phyloP scores from a whole-genome alignment of 2,329 filamentous ascomycete species.

The Pyrenophora seminiperda region DNA sequence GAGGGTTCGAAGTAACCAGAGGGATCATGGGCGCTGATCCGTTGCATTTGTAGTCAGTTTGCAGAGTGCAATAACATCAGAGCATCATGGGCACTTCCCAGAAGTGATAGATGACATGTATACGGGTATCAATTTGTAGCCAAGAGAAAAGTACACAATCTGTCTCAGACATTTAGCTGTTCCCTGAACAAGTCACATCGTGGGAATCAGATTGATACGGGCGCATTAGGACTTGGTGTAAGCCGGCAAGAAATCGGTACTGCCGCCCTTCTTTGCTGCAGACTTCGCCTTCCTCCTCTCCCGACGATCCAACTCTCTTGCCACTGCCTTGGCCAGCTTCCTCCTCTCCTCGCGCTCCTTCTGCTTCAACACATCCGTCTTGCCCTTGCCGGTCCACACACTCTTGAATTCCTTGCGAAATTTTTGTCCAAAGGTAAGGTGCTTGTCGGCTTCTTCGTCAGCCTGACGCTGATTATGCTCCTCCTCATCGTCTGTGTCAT shows the following conservation, averaged over 20 bases:
- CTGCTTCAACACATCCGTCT: constrained; percentile 32
- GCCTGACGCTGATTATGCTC: constrained; percentile 37
- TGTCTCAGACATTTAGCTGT: not conserved
- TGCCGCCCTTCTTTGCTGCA: constrained; percentile 20
- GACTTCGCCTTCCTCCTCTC: constrained; percentile 33
- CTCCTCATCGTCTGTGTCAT: constrained; percentile 40
- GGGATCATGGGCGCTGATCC: too few relatives aligned
- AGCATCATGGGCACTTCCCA: too few relatives aligned
- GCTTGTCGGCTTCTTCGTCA: constrained; percentile 35
- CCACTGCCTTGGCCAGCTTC: constrained; percentile 41
- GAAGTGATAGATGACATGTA: too few relatives aligned
- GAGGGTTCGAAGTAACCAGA: too few relatives aligned
- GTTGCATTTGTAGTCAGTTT: too few relatives aligned
- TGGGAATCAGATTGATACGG: not conserved
- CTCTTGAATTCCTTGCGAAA: constrained; percentile 39
- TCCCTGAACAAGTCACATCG: not conserved
- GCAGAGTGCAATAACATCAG: too few relatives aligned
- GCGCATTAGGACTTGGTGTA: constrained; percentile 29
- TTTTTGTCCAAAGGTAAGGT: constrained; percentile 38
- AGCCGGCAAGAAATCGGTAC: constrained; percentile 27
- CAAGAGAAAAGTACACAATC: not conserved
- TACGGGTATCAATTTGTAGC: constrained; percentile 9
- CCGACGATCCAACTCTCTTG: constrained; percentile 34
- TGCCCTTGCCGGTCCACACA: constrained; percentile 38
- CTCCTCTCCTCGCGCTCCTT: constrained; percentile 40